Percentiles rank a stretch among this genome's conserved stretches.
Evolutionary conservation across 176 grass and related monocot genomes (phyloP).

Genomic region (Rhynchospora tenuis): DNA sequence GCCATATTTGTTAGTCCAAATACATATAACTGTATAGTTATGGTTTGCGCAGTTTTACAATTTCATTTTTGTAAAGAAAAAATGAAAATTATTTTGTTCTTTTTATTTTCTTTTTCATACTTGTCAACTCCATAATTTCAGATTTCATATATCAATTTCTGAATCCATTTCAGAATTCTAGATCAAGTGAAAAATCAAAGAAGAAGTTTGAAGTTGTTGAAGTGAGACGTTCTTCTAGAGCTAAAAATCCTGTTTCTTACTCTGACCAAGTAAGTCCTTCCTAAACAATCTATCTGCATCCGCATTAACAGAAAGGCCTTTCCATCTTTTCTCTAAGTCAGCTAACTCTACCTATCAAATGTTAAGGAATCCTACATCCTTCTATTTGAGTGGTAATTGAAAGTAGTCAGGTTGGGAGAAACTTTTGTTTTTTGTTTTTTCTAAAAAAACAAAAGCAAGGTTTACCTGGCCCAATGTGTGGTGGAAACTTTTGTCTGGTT

Average conservation of each 20-base stretch:
- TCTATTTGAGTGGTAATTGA: background rate
- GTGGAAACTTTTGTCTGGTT: background rate
- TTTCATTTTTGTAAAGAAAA: background rate
- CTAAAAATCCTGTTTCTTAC: conserved; percentile 64
- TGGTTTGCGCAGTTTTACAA: background rate
- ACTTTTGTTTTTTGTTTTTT: background rate
- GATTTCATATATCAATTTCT: background rate
- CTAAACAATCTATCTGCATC: background rate
- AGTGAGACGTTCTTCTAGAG: conserved; percentile 89
- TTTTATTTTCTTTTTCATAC: background rate
- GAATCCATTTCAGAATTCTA: conserved; percentile 33
- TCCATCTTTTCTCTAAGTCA: background rate
- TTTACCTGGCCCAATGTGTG: background rate
- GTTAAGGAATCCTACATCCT: background rate
- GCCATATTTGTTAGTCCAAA: background rate
- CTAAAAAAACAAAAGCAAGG: background rate
- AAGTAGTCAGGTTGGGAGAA: background rate
- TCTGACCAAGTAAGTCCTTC: conserved; percentile 62
- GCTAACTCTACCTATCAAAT: background rate
- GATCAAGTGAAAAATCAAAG: conserved; percentile 48
- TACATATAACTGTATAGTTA: background rate
- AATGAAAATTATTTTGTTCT: background rate
- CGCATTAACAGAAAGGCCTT: background rate
- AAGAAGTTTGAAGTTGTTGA: conserved; percentile 59
- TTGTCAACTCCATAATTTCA: background rate